Conservation (phyloP, 202 grass and related monocot genomes). For the Setaria italica region DNA sequence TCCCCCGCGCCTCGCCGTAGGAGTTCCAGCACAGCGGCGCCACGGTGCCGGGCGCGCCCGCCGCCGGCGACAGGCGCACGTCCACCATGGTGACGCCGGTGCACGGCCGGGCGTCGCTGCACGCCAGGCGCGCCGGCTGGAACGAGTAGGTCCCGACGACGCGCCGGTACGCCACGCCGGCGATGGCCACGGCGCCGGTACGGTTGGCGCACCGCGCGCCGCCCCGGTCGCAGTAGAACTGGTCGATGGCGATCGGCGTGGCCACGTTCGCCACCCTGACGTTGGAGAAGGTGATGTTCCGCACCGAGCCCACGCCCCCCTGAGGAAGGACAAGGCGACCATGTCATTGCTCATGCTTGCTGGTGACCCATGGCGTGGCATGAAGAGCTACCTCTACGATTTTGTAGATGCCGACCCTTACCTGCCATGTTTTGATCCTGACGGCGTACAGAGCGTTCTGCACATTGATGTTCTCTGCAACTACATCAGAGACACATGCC, state of each 20-base stretch:
- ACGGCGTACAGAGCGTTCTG: conserved; percentile 73
- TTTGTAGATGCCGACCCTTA: conserved; percentile 1
- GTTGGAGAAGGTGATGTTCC: conserved; percentile 77
- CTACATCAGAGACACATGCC: conserved; percentile 74
- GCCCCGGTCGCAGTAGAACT: conserved; percentile 78
- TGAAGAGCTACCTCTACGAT: not conserved
- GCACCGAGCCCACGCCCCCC: conserved; percentile 66
- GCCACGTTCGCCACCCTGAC: conserved; percentile 67
- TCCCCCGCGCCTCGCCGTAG: conserved; percentile 56
- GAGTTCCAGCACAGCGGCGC: conserved; percentile 69
- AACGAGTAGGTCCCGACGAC: conserved; percentile 66
- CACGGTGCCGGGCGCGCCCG: not conserved
- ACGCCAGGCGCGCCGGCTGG: conserved; percentile 67
- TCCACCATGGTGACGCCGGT: conserved; percentile 58
- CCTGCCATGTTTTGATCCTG: conserved; percentile 92
- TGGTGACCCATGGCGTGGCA: not conserved
- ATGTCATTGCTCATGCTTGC: not conserved
- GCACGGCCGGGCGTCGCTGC: conserved; percentile 73
- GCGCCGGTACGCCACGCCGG: conserved; percentile 55
- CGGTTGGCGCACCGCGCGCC: conserved; percentile 57
- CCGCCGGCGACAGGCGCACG: conserved; percentile 53
- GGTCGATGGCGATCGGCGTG: conserved; percentile 72
- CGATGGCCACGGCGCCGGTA: conserved; percentile 62
- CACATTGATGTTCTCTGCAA: conserved; percentile 60
- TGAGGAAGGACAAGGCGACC: not conserved